Evolutionary conservation across 176 grass and related monocot genomes (phyloP), one percentile per base, ranked within the genome.

Genomic region (Ampelocalamus luodianensis): DNA sequence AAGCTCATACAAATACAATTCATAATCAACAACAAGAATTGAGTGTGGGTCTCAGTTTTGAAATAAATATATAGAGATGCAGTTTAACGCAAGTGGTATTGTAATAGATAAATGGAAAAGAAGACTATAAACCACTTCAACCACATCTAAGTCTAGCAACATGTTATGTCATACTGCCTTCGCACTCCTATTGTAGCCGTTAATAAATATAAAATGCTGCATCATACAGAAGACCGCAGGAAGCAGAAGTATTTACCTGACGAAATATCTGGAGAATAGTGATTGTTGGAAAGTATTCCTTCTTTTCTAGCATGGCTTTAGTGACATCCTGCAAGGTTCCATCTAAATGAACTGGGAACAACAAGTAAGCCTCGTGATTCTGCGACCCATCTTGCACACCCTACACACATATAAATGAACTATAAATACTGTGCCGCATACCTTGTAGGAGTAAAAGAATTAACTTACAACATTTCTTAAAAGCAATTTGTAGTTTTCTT

Each of bases 341-440:
- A 55, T 97, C 94, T 55, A 97, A 88, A 90, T 97, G 90, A 87
- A 97, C 92, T 81, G 94, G 94, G 27, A 97, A 97, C 64, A 97
- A 50, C 78, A 97, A 83, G 85, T 94, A 97, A 61, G 94, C 94
- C 79, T 97, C 94, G 75, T 97, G 81, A 59, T 88, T 97, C 82
- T 82, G 82, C 1, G 72, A 73, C 63, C 94, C 94, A 65, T 90
- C 88, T 83, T 94, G 88, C 85, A 86, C 83, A 50, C 90, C 92
- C 94, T 97, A 82, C 64, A 85, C 37, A 70, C 50, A 40, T 76
- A 8, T n/a, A n/a, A 39, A 20, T 16, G 63, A 29, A 17, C 13
- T 65, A 10, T 36, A 65, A 16, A 65, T 29, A 65, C n/a, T 24
- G 59, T 26, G 23, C 27, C 4, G 0, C 3, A 18, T 29, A 15